These are phyloP conservation scores for Pseudogymnoascus sp. DNA, from an alignment of 2,329 filamentous ascomycete species.

Conservation along the genomic window DNA sequence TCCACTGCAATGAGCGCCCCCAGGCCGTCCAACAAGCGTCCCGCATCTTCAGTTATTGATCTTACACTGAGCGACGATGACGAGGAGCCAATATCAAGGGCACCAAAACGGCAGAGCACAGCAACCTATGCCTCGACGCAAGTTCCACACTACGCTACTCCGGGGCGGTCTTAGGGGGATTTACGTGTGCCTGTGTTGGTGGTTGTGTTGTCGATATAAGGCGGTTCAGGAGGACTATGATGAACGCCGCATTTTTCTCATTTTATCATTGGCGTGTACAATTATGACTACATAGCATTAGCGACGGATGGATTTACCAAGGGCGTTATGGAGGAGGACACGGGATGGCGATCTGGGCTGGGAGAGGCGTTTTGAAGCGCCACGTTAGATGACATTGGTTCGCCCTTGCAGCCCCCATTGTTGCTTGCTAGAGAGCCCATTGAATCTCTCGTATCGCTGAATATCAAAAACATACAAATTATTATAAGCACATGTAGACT, in stretches of 20 bases:
- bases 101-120: conserved; percentile 25
- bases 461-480: not conserved
- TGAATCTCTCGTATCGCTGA: not conserved
- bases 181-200: not conserved
- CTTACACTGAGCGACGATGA: conserved; percentile 46
- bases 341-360: not conserved
- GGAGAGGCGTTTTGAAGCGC: not conserved
- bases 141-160: not conserved
- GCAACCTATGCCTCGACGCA: not conserved
- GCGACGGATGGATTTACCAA: not conserved
- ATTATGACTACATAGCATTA: conserved; percentile 6
- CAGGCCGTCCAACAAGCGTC: conserved; percentile 32
- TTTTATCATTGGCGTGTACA: conserved; percentile 6
- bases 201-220: not conserved
- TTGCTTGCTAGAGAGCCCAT: not conserved
- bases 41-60: conserved; percentile 43
- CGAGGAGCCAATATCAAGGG: conserved; percentile 30
- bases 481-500: not conserved
- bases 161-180: not conserved
- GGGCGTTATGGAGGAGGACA: conserved; percentile 6
- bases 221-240: not conserved
- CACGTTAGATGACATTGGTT: not conserved
- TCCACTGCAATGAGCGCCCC: conserved; percentile 30
- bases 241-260: not conserved
- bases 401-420: not conserved